Evolutionary conservation across 768 basidiomycete genomes (phyloP), one percentile per base, ranked within the genome.

Genomic region (Termitomyces sp.): DNA sequence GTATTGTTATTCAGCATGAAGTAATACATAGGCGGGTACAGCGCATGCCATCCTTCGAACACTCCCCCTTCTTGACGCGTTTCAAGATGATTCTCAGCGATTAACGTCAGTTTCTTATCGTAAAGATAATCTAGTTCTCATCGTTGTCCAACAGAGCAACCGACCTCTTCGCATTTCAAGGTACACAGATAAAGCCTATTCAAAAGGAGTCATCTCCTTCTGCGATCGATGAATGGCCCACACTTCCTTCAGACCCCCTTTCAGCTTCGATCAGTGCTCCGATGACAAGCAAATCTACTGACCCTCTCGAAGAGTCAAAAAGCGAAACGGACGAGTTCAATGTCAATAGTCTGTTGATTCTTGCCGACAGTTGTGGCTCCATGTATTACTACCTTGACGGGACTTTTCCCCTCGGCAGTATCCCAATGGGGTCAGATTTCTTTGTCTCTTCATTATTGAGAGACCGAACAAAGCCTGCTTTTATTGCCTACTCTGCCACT

Each of bases 151-250:
- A 52, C 67, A 92, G 91, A 53, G 85, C 86, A 7, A 85, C 85
- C 52, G 86, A 91, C 70, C 70, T 92, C 38, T 93, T 93, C 66
- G 86, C 88, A 38, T 91, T 91, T 64, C 86, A 90, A 70, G 84
- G 83, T 36, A 80, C 82, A 10, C 82, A 84, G 52, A 81, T 79
- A 13, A 80, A 76, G 42, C 58, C 74, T 31, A 66, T 66, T 25
- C 68, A 70, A 40, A 77, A 77, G 60, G 67, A 74, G 22, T 68
- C 72, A 6, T 66, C 80, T 18, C 89, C 89, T n/a, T 70, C 76
- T 41, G 68, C 82, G 36, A 87, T 93, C 50, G 74, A 75, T 20
- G 65, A 72, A 29, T 92, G 91, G 89, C 89, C 91, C 7, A 78
- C 80, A 7, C 73, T 93, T 27, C 75, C 80, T 16, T 63, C 76